Percentiles rank a stretch among this genome's conserved stretches.
Evolutionary conservation across 163 green algal species (phyloP).

Genomic region (Volvox carteri): DNA sequence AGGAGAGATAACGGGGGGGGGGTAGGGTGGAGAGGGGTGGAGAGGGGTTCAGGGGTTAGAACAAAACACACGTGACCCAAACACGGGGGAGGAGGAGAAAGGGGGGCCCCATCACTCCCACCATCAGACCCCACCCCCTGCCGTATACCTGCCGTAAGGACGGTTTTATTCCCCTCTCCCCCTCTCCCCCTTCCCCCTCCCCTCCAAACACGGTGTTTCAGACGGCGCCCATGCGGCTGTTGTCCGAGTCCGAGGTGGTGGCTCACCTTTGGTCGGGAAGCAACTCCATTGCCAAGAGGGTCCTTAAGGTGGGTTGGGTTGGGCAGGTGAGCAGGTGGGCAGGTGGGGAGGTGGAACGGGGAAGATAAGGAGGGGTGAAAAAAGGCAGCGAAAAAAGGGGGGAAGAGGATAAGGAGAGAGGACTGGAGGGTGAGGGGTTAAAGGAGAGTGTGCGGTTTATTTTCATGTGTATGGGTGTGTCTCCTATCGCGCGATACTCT

Average conservation of each 20-base stretch:
- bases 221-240: constrained; percentile 69
- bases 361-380: too few species aligned
- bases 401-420: too few species aligned
- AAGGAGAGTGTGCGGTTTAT: too few species aligned
- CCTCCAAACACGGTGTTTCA: constrained; percentile 23
- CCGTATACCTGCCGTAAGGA: neutral
- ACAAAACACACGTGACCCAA: too few species aligned
- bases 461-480: too few species aligned
- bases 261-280: constrained; percentile 82
- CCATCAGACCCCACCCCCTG: neutral
- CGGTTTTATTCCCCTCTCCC: neutral
- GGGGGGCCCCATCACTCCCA: neutral
- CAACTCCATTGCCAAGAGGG: constrained; percentile 58
- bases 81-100: too few species aligned
- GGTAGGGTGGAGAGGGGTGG: neutral
- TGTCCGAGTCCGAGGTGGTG: constrained; percentile 74
- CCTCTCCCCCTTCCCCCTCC: neutral
- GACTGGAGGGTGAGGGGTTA: too few species aligned
- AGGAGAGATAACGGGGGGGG: neutral
- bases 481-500: too few species aligned
- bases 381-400: neutral
- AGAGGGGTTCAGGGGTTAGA: too few species aligned
- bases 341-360: neutral
- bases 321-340: neutral
- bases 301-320: constrained; percentile 33